Conservation (phyloP, 1,284 basidiomycete species). For the Fomes fomentarius region DNA sequence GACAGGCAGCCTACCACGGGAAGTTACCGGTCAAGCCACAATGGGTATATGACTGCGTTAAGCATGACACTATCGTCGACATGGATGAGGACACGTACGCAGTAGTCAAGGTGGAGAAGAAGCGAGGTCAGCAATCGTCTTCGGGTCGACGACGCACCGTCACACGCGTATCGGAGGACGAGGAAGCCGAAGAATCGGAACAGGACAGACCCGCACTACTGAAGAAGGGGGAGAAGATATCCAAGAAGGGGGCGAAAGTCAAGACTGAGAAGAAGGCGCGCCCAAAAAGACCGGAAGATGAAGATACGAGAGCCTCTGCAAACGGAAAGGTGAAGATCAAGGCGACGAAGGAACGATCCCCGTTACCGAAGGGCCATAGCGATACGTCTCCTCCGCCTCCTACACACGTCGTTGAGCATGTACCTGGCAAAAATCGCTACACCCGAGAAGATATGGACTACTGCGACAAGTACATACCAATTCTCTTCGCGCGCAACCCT, state of each 20-base stretch:
- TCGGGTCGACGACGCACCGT: constrained; percentile 11
- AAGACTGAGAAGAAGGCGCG: constrained; percentile 4
- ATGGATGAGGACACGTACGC: constrained; percentile 40
- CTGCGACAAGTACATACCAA: constrained; percentile 35
- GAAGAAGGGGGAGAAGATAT: constrained; percentile 1
- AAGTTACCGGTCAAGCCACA: constrained; percentile 49
- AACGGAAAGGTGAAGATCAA: constrained; percentile 1
- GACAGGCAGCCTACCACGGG: constrained; percentile 36
- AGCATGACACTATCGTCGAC: constrained; percentile 47
- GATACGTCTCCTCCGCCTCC: constrained; percentile 52
- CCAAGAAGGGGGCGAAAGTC: not conserved
- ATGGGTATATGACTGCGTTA: constrained; percentile 60
- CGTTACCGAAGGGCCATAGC: constrained; percentile 11
- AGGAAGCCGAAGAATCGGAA: not conserved
- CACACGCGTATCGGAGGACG: constrained; percentile 1
- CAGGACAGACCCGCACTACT: not conserved
- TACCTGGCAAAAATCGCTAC: constrained; percentile 42
- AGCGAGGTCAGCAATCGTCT: constrained; percentile 21
- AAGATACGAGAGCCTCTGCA: not conserved
- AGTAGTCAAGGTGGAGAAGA: constrained; percentile 18
- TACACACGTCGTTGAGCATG: constrained; percentile 28
- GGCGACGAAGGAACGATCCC: not conserved
- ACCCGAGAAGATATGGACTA: constrained; percentile 52
- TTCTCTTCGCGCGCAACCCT: constrained; percentile 43
- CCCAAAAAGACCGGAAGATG: not conserved